Evolutionary conservation across 2,329 filamentous ascomycete genomes (phyloP), one percentile per base, ranked within the genome.

Genomic region (Phialophora tarda): DNA sequence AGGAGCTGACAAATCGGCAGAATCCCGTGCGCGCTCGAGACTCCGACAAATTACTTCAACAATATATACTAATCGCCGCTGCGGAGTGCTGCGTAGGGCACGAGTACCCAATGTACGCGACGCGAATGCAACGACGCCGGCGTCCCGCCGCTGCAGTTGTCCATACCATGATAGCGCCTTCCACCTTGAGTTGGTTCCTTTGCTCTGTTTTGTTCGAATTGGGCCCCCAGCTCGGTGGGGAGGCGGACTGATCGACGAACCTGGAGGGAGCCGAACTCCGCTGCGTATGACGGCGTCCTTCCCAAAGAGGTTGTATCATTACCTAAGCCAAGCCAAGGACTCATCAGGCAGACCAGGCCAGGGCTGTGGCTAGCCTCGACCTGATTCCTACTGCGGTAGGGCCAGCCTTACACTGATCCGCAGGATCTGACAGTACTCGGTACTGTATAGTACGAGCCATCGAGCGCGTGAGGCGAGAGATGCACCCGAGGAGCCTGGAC

Each of bases 301-400:
- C 48, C 48, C 4, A 17, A 51, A 24, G 7, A 12, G 48, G 48
- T 51, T 51, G 23, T 51, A 51, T 26, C 48, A 51, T 51, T 51
- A 51, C 4, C 48, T 51, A 51, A 51, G 21, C 48, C 21, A 24
- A 28, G 48, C 23, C 57, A n/a, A 17, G 38, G 17, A 1, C 17
- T 7, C 38, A 6, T 21, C 14, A 7, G 1, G 34, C 12, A 17
- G 34, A 30, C 14, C 34, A 41, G 12, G 14, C 8, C 2, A n/a
- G 17, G 38, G 8, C 17, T 7, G 38, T 5, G 1, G 14, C 17
- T 0, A 44, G 38, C 38, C 14, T 44, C 17, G 38, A 44, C 14
- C 17, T n/a, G 17, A 7, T n/a, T 21, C 38, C 38, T n/a, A 6
- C 17, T 44, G 38, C 17, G 38, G 38, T 41, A 41, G 17, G 38